Base-by-base conservation (phyloP, 768 basidiomycete species). In the Calocybe indica region DNA sequence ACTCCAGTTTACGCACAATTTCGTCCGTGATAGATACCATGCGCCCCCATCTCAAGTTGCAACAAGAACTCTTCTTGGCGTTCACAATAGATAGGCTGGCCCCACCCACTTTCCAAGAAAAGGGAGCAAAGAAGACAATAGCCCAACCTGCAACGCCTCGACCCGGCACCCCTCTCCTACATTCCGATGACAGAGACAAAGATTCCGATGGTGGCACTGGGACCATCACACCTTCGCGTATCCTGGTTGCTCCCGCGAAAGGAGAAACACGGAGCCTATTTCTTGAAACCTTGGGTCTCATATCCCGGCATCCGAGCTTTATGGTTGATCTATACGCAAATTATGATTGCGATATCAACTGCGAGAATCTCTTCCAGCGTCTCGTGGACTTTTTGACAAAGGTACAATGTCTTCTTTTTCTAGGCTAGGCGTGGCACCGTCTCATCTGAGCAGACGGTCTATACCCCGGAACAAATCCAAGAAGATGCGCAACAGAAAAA, bases 341-440 rank as follows among this genome's bases (percentile, higher is more conserved):
- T 63, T 99, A 97, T 64, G 96, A 99, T 61, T 97, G 93, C 59
- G 92, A 96, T 58, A 82, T 88, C 54, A 95, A 97, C 59, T 92
- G 91, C 63, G 96, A 98, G 69, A 95, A 98, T 62, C 67, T 98
- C 47, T 95, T 94, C 56, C 94, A 98, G 61, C 75, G 90, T 11
- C 68, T 97, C 14, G 70, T 94, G 50, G 88, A 85, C 22, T 96
- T 98, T 63, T 67, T 92, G 53, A 89, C 91, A 6, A 87, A 89
- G 73, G 92, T 92, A 55, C 48, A 72, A 40, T 1, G 13, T 13
- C 31, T 14, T 15, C 31, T n/a, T 13, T 13, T 35, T 50, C 35
- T 22, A 11, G 5, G 50, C 32, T 15, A 38, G 15, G n/a, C 37
- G 15, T 43, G 9, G 33, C 47, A 15, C 32, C 14, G 28, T 56